Conservation (phyloP, 1,139 yeast genomes). For the Geotrichum histeridarum region DNA sequence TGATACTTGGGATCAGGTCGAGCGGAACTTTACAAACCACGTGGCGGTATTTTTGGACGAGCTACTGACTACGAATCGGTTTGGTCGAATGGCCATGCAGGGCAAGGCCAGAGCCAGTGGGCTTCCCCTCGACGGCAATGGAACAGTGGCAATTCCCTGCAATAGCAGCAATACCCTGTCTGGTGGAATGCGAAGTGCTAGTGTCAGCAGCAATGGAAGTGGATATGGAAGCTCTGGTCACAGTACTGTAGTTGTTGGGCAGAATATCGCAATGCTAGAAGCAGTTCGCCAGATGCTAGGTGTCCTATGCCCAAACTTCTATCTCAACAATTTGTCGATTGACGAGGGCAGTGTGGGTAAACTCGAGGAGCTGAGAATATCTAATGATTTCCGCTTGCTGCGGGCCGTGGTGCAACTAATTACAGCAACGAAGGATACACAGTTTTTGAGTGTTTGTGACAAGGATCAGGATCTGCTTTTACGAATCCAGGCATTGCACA, state of each 20-base stretch:
- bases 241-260: conserved; percentile 21
- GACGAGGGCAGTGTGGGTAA: conserved; percentile 32
- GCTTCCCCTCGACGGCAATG: conserved; percentile 14
- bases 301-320: conserved; percentile 24
- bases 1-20: conserved; percentile 17
- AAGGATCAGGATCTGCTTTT: conserved; percentile 26
- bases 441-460: conserved; percentile 27
- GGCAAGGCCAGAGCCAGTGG: conserved; percentile 15
- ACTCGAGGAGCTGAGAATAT: conserved; percentile 36
- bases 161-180: conserved; percentile 2
- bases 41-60: conserved; percentile 14
- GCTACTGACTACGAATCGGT: conserved; percentile 8
- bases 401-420: conserved; percentile 34
- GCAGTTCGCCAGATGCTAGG: conserved; percentile 34
- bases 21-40: conserved; percentile 10
- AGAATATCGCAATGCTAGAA: conserved; percentile 33
- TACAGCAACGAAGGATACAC: conserved; percentile 14
- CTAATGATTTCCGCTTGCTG: conserved; percentile 35
- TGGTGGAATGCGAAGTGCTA: background rate
- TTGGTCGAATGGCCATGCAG: conserved; percentile 11
- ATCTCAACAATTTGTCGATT: conserved; percentile 28
- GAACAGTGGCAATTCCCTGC: conserved; percentile 13
- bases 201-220: background rate
- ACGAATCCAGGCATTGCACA: conserved; percentile 24
- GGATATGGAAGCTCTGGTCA: conserved; percentile 1